phyloP scores from a whole-genome alignment of 179 eudicot genomes.

The Beta corolliflora region DNA sequence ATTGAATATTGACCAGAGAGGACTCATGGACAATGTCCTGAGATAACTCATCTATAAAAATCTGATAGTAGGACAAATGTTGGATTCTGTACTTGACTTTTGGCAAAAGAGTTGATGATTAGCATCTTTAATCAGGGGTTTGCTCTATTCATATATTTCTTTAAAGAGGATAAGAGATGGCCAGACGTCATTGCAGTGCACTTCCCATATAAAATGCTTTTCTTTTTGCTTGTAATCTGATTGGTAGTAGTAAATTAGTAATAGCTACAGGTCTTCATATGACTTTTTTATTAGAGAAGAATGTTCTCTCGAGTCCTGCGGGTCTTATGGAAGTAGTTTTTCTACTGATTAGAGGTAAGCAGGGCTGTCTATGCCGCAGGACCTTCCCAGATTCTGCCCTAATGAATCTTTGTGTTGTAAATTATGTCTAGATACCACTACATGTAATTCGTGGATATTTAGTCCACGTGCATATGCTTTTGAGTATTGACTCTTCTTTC shows the following conservation, averaged over 20 bases:
- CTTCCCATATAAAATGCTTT: neutral
- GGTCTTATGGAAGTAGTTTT: neutral
- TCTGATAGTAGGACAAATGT: neutral
- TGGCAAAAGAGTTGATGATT: neutral
- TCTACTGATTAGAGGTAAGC: neutral
- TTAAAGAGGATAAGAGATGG: neutral
- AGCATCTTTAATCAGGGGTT: neutral
- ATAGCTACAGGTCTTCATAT: neutral
- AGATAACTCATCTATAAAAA: neutral
- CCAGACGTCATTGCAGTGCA: neutral
- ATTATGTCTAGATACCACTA: neutral
- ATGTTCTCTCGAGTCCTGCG: neutral
- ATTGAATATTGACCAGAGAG: neutral
- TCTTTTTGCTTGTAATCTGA: neutral
- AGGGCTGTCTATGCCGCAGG: neutral
- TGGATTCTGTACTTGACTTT: neutral
- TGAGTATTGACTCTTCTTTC: neutral
- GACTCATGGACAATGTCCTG: neutral
- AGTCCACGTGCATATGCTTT: neutral
- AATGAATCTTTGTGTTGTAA: neutral
- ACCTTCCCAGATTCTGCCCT: neutral
- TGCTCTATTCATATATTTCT: neutral
- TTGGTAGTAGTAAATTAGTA: neutral
- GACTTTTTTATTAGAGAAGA: neutral
- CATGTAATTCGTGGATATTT: neutral